Base-by-base conservation (phyloP, 2,329 filamentous ascomycete genomes). In the Arthrobotrys sinensis region DNA sequence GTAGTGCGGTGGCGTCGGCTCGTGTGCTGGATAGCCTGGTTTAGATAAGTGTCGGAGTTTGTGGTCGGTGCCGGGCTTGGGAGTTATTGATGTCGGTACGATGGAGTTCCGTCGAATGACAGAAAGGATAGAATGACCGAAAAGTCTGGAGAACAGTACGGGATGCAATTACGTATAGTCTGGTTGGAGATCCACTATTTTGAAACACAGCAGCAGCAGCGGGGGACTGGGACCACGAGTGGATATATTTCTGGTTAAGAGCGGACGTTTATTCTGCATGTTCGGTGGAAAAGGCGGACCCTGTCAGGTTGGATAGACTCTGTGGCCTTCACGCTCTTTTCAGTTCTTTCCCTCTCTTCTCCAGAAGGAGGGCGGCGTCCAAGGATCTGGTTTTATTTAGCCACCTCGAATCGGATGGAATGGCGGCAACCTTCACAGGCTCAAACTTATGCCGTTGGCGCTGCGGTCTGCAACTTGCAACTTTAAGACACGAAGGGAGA, bases 301-400 rank as follows among this genome's bases (percentile, higher is more conserved):
- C 52, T 34, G 24, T 21, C 38, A 53, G 64, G 64, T 52, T 43
- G 48, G 32, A 36, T 45, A 34, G 14, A 45, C 40, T 16, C n/a
- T 16, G 5, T 14, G 11, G 5, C n/a, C n/a, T 45, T 14, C 14
- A 14, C 14, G 36, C 36, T 38, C 36, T 45, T 45, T 38, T 38
- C 36, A 14, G 40, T 45, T 38, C 36, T 8, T 14, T 38, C 8
- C 8, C 11, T 16, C 19, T 52, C 5, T 34, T 52, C 60, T 62
- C 48, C 48, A 65, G 72, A 57, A 40, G 34, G 55, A 38, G 55
- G 46, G 71, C 40, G 36, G 40, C 38, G 57, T 55, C 73, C 73
- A 77, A 77, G 73, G 73, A 70, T 77, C 65, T 55, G 73, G 60
- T 71, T 53, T 71, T 67, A 60, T 57, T 77, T 77, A 77, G 73